Base-by-base conservation (phyloP, 2,329 filamentous ascomycete species). In the Paracoccidioides brasiliensis region DNA sequence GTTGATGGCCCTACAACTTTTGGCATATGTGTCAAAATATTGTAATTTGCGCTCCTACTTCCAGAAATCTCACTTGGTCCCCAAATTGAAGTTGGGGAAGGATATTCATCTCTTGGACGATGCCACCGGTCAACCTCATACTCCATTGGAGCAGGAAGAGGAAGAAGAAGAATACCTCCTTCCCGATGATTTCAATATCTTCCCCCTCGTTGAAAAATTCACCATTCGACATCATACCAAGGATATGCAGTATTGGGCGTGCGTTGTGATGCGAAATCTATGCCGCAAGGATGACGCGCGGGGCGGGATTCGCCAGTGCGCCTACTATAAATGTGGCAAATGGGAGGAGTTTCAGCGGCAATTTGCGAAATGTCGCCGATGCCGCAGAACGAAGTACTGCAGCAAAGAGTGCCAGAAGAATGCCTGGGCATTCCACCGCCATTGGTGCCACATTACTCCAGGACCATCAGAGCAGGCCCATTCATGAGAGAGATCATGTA, bases 371-470 rank as follows among this genome's bases (percentile, higher is more conserved):
- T 98, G 93, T 74, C 85, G 93, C 62, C 85, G 93, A 61, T 98
- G 93, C 74, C 84, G 93, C 63, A 84, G 93, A 61, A 98, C 93
- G 59, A 98, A 98, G 72, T 96, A 96, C 76, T 98, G 93, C 83
- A 96, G 90, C 80, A 98, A 98, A 73, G 93, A 98, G 72, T 98
- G 93, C 73, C 93, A 98, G 74, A 97, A 97, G 78, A 94, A 88
- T 64, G 94, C 93, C 8, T 98, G 93, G 93, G 90, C 93, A 33
- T 97, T 90, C 72, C 93, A 98, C 70, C 84, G 93, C 58, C 94
- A 97, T 74, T 98, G 93, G 93, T 98, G 93, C 70, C 79, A 79
- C 63, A 72, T 64, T 65, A 56, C 58, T 15, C 57, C 59, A 12
- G 57, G 48, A 53, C 35, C 48, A 6, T 30, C 46, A 10, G 46